Percentiles rank a stretch among this genome's conserved stretches.
Conservation (phyloP, 2,329 filamentous ascomycete genomes). For the Amauroascus verrucosus region DNA sequence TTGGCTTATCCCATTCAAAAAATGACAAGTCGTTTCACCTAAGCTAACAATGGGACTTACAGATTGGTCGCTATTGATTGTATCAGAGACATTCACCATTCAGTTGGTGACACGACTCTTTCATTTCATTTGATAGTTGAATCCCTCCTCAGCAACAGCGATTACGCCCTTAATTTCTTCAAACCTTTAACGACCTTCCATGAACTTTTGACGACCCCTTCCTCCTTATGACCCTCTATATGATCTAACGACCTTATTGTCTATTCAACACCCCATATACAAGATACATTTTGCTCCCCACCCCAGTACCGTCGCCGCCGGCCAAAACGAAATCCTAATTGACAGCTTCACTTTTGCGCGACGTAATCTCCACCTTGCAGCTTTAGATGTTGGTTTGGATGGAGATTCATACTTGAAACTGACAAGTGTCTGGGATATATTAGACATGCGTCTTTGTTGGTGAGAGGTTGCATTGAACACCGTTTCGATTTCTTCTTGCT, state of each 20-base stretch:
- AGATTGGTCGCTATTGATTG: constrained; percentile 2
- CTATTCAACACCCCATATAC: background rate
- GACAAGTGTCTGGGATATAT: background rate
- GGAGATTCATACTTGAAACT: background rate
- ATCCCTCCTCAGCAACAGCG: background rate
- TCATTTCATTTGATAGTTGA: background rate
- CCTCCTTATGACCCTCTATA: constrained; percentile 3
- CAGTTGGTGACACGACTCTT: background rate
- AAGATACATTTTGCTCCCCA: background rate
- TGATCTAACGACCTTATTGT: constrained; percentile 5
- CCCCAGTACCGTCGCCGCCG: background rate
- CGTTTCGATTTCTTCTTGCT: background rate
- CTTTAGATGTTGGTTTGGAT: background rate
- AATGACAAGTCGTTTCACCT: background rate
- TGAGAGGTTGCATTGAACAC: background rate
- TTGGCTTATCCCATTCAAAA: background rate
- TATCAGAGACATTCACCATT: background rate
- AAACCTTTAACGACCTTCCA: constrained; percentile 6
- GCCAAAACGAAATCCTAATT: background rate
- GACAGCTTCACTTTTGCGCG: background rate
- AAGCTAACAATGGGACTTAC: constrained; percentile 1
- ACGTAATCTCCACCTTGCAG: background rate
- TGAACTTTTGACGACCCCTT: constrained; percentile 3
- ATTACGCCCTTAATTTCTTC: background rate
- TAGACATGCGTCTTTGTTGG: background rate